These are phyloP conservation scores for Saccharomycopsis sp. DNA, from an alignment of 805 yeast genomes.

Conservation along the genomic window DNA sequence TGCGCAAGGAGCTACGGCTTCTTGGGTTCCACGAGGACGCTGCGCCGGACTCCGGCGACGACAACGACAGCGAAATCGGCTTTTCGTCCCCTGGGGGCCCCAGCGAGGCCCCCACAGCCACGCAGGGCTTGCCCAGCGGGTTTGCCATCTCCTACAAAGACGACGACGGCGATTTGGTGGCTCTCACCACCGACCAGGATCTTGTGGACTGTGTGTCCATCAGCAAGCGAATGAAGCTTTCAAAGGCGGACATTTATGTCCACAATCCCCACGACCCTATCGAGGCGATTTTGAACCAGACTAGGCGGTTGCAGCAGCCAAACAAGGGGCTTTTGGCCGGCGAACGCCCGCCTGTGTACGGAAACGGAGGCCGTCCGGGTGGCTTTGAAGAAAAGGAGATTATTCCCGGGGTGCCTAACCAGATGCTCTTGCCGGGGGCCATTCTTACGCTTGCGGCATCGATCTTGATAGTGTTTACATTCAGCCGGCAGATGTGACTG, in stretches of 20 bases:
- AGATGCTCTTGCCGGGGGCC: slow-evolving; percentile 57
- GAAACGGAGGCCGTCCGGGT: not conserved
- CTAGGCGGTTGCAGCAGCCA: not conserved
- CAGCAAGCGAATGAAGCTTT: slow-evolving; percentile 39
- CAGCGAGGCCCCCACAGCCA: not conserved
- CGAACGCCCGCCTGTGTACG: not conserved
- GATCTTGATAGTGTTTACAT: slow-evolving; percentile 46
- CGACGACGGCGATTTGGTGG: slow-evolving; percentile 78
- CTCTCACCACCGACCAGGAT: slow-evolving; percentile 69
- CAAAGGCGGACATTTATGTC: slow-evolving; percentile 64
- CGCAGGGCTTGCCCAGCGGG: not conserved
- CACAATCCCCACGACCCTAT: slow-evolving; percentile 56
- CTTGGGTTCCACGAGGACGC: slow-evolving; percentile 25
- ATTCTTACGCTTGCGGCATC: slow-evolving; percentile 54
- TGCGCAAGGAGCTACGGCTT: slow-evolving; percentile 30
- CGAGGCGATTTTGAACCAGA: slow-evolving; percentile 21
- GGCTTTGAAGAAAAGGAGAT: slow-evolving; percentile 8
- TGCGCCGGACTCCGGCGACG: slow-evolving; percentile 26
- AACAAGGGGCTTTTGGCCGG: not conserved
- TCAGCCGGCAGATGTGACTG: slow-evolving; percentile 38
- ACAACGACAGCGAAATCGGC: slow-evolving; percentile 22
- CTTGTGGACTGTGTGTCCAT: slow-evolving; percentile 64
- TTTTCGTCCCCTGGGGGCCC: not conserved
- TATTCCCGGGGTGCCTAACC: slow-evolving; percentile 54
- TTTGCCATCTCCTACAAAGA: slow-evolving; percentile 74